Evolutionary conservation across 495 filamentous ascomycete genomes (phyloP).

Genomic region (Penicillium herquei): DNA sequence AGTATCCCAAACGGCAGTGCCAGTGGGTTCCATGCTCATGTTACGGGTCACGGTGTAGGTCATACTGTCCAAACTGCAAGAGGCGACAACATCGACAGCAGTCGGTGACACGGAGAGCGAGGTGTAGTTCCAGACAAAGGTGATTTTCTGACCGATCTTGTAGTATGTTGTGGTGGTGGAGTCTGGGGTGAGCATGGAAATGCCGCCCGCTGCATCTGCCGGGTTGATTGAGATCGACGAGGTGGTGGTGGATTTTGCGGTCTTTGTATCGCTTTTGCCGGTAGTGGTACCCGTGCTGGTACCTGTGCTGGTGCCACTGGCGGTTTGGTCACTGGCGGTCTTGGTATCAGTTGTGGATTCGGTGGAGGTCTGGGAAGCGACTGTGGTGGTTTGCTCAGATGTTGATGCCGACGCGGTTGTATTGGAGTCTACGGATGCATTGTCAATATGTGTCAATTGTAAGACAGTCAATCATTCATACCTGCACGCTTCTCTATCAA

Average conservation of each 20-base stretch:
- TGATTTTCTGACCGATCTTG: conserved; percentile 83
- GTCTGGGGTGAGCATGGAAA: conserved; percentile 78
- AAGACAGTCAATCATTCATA: conserved; percentile 9
- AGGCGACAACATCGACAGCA: conserved; percentile 77
- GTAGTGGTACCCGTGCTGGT: neutral
- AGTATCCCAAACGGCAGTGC: conserved; percentile 76
- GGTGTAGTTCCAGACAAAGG: conserved; percentile 95
- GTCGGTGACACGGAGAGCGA: conserved; percentile 74
- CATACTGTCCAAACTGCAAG: conserved; percentile 63
- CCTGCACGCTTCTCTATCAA: conserved; percentile 35
- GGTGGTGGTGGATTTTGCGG: conserved; percentile 33
- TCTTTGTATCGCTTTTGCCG: conserved; percentile 13
- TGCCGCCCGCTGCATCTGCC: conserved; percentile 64
- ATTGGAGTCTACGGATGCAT: neutral
- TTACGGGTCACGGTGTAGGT: conserved; percentile 70
- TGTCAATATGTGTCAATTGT: neutral
- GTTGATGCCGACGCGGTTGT: conserved; percentile 24
- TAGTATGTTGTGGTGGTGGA: conserved; percentile 67
- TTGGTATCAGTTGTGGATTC: conserved; percentile 21
- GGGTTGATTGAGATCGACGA: conserved; percentile 54
- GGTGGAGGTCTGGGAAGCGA: conserved; percentile 19
- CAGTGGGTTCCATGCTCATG: conserved; percentile 55
- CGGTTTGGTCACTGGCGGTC: conserved; percentile 17
- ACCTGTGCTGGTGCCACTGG: neutral
- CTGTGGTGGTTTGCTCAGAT: conserved; percentile 15